Evolutionary conservation across 108 stramenopile genomes (phyloP), one percentile per base, ranked within the genome.

Genomic region (Asterionellopsis glacialis): DNA sequence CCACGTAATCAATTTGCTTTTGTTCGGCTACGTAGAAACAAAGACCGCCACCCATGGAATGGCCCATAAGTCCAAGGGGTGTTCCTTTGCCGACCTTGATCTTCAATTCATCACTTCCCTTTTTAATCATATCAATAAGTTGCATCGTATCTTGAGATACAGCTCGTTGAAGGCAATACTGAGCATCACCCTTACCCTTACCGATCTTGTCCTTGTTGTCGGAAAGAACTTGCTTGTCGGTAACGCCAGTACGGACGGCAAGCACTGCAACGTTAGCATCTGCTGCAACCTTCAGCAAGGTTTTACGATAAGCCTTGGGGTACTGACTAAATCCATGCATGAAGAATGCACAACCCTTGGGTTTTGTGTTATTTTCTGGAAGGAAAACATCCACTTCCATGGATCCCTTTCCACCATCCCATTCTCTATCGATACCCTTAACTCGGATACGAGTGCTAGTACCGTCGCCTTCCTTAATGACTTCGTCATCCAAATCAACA

Each of bases 271-370:
- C 51, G 22, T 41, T 21, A 1, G 62, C 27, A 11, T 33, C 19
- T 21, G 21, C 50, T 14, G 40, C 33, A 1, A 38, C 40, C 4
- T 63, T 24, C 22, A 38, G n/a, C 51, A 63, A 52, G 22, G 51
- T 63, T 16, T 41, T 52, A 22, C 33, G 25, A 7, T 63, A 63
- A 9, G 62, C 62, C 9, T 13, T 16, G 38, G 62, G 62, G 45
- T 52, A 63, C 18, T 63, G 62, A 38, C 50, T 52, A 22, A 63
- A 63, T 16, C 62, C 62, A 51, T 63, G 62, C 62, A 63, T 63
- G 62, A 63, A 63, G 39, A 63, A 63, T 12, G 50, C 62, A 21
- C 49, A 50, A 0, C 62, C 62, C 11, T 61, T 61, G 47, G 27
- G 26, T 6, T 50, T 15, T 2, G 33, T 33, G 19, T 24, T 4